Percentiles rank a stretch among this genome's conserved stretches.
These are phyloP conservation scores for Leptodermis oblonga DNA, from an alignment of 257 asterid species.

Conservation along the genomic window DNA sequence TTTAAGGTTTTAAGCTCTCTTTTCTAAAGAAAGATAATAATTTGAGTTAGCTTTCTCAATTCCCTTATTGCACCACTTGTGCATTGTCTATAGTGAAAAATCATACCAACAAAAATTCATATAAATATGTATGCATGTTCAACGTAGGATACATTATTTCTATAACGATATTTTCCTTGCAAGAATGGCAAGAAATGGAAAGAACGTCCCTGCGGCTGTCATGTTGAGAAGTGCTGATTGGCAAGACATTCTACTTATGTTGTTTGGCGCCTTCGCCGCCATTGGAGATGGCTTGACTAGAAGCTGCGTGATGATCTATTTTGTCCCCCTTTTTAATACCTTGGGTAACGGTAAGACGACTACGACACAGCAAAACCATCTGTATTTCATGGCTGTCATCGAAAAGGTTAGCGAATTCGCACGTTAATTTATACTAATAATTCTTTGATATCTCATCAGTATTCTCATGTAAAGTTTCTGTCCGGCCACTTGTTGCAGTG, in stretches of 20 bases:
- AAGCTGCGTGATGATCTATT: constrained; percentile 58
- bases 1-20: too few relatives aligned
- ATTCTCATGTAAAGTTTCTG: constrained; percentile 12
- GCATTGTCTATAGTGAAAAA: too few relatives aligned
- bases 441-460: too few relatives aligned
- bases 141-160: too few relatives aligned
- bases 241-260: constrained; percentile 60
- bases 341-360: constrained; percentile 62
- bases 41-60: too few relatives aligned
- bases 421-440: too few relatives aligned
- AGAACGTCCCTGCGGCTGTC: constrained; percentile 28
- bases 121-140: too few relatives aligned
- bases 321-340: constrained; percentile 62
- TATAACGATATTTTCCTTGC: too few relatives aligned
- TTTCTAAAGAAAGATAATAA: too few relatives aligned
- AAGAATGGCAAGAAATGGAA: constrained; percentile 10
- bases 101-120: too few relatives aligned
- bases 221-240: constrained; percentile 67
- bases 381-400: constrained; percentile 58
- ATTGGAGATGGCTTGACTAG: constrained; percentile 82
- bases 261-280: constrained; percentile 77
- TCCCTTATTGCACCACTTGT: too few relatives aligned
- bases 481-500: constrained; percentile 61
- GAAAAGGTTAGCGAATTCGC: constrained; percentile 42
- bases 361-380: constrained; percentile 37